phyloP scores from a whole-genome alignment of 768 basidiomycete genomes.

The Boletus sp. region DNA sequence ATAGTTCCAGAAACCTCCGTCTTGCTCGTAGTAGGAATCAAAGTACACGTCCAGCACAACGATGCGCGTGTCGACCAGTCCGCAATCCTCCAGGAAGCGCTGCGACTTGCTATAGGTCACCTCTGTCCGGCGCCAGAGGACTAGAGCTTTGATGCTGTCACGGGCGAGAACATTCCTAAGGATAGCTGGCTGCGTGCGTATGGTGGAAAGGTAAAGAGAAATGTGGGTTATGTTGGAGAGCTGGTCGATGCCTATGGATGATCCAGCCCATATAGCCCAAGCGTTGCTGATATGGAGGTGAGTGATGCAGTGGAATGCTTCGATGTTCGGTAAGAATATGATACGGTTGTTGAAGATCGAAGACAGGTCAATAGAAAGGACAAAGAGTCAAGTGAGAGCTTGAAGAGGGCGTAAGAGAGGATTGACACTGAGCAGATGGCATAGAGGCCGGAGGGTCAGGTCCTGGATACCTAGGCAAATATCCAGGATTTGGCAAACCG shows the following conservation, averaged over 20 bases:
- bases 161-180: background rate
- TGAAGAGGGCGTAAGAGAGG: background rate
- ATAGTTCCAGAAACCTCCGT: background rate
- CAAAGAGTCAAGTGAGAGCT: background rate
- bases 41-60: background rate
- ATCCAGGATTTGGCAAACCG: background rate
- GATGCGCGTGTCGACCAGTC: background rate
- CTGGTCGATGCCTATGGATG: background rate
- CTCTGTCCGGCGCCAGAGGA: background rate
- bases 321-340: background rate
- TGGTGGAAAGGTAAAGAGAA: background rate
- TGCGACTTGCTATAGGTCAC: background rate
- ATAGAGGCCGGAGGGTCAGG: background rate
- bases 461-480: background rate
- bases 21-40: background rate
- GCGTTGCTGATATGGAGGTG: background rate
- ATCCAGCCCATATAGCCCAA: background rate
- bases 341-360: background rate
- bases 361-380: background rate
- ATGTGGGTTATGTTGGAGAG: background rate
- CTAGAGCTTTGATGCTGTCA: background rate
- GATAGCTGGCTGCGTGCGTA: background rate
- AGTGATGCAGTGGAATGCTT: background rate
- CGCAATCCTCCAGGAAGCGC: background rate
- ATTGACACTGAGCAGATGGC: background rate